These are phyloP conservation scores for Murraya paniculata DNA, from an alignment of 345 rosid genomes.

Conservation along the genomic window DNA sequence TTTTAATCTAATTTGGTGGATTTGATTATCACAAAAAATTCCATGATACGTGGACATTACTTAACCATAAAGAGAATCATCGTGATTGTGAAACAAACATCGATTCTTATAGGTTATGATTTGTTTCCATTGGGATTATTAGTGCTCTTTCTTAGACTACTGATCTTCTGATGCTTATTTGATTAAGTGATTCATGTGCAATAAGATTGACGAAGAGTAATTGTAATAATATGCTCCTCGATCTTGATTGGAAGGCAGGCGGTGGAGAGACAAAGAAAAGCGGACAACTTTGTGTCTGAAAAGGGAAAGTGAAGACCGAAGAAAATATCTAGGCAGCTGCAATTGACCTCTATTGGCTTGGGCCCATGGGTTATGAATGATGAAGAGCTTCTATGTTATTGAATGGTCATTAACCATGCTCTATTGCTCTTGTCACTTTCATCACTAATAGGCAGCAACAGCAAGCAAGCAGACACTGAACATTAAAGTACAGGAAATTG, in stretches of 20 bases:
- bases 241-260: neutral
- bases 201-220: neutral
- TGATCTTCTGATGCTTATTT: neutral
- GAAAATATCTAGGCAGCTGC: neutral
- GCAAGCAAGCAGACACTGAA: neutral
- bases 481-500: neutral
- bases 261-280: too few relatives aligned
- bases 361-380: neutral
- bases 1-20: neutral
- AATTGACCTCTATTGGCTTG: neutral
- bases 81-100: neutral
- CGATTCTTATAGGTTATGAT: neutral
- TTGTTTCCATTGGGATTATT: neutral
- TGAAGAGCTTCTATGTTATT: neutral
- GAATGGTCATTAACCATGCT: neutral
- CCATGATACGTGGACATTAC: neutral
- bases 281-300: neutral
- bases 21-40: neutral
- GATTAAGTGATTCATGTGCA: neutral
- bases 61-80: neutral
- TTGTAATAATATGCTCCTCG: slow-evolving; percentile 8
- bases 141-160: neutral
- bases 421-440: neutral
- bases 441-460: neutral
- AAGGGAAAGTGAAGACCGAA: neutral